Percentiles rank a stretch among this genome's conserved stretches.
Conservation (phyloP, 345 rosid species). For the Lenwebbia sp. region DNA sequence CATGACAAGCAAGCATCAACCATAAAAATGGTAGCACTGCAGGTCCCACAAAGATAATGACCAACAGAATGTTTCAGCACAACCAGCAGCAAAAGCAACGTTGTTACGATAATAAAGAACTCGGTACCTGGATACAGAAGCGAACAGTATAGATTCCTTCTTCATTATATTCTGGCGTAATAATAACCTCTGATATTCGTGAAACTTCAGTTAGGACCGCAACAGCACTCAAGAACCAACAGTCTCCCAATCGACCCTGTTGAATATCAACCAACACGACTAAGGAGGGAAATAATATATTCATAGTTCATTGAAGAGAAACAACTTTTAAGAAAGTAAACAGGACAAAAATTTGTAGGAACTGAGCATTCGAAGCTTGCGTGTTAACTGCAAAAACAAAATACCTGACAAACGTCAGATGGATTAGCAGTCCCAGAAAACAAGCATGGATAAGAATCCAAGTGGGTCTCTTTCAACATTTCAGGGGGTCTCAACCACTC, state of each 20-base stretch:
- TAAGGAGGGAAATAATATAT: neutral
- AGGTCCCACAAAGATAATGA: neutral
- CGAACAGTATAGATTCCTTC: constrained; percentile 99
- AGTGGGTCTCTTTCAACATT: constrained; percentile 50
- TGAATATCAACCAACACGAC: neutral
- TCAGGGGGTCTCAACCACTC: constrained; percentile 97
- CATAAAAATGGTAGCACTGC: neutral
- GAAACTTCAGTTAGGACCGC: constrained; percentile 95
- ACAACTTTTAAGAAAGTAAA: neutral
- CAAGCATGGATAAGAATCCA: constrained; percentile 68
- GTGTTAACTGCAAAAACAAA: neutral
- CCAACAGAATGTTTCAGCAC: neutral
- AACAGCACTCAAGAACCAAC: constrained; percentile 99
- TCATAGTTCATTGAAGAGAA: neutral
- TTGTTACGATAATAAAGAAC: neutral
- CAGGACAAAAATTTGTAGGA: neutral
- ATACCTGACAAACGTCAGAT: constrained; percentile 99
- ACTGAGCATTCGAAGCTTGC: neutral
- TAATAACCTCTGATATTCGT: constrained; percentile 89
- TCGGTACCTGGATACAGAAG: constrained; percentile 92
- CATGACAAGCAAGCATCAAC: neutral
- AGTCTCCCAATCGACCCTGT: constrained; percentile 97
- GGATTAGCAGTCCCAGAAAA: constrained; percentile 91
- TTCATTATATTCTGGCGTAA: constrained; percentile 92
- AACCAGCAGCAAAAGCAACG: neutral